These are phyloP conservation scores for Capsicum rhomboideum DNA, from an alignment of 257 asterid species.

Conservation along the genomic window DNA sequence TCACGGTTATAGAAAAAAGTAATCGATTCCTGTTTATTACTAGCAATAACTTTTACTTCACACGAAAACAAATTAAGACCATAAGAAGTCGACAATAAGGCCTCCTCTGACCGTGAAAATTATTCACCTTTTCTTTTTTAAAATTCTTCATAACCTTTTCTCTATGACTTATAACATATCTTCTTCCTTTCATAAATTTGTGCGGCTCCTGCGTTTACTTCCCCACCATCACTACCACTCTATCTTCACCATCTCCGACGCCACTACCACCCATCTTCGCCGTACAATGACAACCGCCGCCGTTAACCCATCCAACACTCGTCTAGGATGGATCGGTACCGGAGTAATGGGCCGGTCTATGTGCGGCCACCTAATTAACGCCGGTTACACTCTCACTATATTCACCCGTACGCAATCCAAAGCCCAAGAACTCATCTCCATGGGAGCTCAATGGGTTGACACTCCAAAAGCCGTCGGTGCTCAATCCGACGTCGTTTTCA, in stretches of 20 bases:
- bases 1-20: too few relatives aligned
- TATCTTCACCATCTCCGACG: neutral
- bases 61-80: too few relatives aligned
- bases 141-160: too few relatives aligned
- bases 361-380: constrained; percentile 82
- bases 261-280: constrained; percentile 15
- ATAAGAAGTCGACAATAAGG: too few relatives aligned
- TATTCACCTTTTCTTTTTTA: too few relatives aligned
- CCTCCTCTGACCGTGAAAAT: too few relatives aligned
- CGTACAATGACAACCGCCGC: constrained; percentile 17
- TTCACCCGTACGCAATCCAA: constrained; percentile 84
- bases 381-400: constrained; percentile 72
- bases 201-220: constrained; percentile 28
- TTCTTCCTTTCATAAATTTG: neutral
- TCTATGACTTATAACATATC: neutral
- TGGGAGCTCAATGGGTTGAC: constrained; percentile 77
- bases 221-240: neutral
- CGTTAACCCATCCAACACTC: constrained; percentile 54
- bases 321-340: constrained; percentile 85
- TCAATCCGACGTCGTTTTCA: constrained; percentile 72
- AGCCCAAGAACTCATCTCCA: constrained; percentile 64
- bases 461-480: constrained; percentile 78
- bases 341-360: constrained; percentile 92
- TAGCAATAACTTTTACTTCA: too few relatives aligned
- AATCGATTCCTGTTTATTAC: too few relatives aligned